These are phyloP conservation scores for Ganoderma lingzhi DNA, from an alignment of 1,284 basidiomycete species.

Conservation along the genomic window DNA sequence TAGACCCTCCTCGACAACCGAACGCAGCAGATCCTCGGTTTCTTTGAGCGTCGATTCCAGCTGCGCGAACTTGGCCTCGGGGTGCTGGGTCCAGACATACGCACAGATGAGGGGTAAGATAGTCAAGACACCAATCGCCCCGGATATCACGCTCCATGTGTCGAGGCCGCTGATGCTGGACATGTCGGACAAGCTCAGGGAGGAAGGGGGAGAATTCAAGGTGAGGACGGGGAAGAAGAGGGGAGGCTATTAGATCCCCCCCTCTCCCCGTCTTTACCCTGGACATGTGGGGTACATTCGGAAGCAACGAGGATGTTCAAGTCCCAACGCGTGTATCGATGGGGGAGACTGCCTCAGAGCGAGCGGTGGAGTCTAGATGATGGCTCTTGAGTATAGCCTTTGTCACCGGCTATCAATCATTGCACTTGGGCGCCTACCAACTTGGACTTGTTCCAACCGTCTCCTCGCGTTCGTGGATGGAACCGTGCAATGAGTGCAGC, in stretches of 20 bases:
- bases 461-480: not conserved
- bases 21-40: not conserved
- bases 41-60: not conserved
- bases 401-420: no score
- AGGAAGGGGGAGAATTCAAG: not conserved
- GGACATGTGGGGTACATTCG: not conserved
- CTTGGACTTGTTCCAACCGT: not conserved
- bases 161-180: not conserved
- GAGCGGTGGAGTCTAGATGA: no score
- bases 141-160: not conserved
- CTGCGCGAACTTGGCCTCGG: not conserved
- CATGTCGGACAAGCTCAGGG: not conserved
- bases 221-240: not conserved
- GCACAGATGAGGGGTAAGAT: not conserved
- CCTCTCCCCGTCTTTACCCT: not conserved
- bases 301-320: not conserved
- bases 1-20: slow-evolving; percentile 4
- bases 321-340: not conserved
- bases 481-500: not conserved
- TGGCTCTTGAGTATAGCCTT: not conserved
- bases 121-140: not conserved
- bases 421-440: not conserved
- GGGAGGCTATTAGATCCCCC: not conserved
- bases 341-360: not conserved
- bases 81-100: not conserved